These are phyloP conservation scores for Fonsecaea erecta DNA, from an alignment of 2,329 filamentous ascomycete species.

Conservation along the genomic window DNA sequence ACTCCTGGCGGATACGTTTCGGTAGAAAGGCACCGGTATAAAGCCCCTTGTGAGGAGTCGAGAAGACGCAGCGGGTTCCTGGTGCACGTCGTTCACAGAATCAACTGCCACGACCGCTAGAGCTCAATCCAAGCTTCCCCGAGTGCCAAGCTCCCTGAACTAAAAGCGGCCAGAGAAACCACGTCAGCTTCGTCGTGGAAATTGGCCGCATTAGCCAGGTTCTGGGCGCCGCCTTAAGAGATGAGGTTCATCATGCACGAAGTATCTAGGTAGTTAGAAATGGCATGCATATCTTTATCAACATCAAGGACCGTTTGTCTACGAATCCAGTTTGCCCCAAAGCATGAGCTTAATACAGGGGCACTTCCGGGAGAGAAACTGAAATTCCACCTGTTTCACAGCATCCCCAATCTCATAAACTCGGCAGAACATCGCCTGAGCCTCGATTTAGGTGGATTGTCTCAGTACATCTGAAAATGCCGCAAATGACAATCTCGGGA, in stretches of 20 bases:
- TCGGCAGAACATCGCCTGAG: not conserved
- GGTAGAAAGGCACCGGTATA: not conserved
- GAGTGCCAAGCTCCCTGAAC: not conserved
- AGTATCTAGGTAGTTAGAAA: too few relatives aligned
- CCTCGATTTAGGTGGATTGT: not conserved
- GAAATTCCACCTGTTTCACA: not conserved
- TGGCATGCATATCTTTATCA: not conserved
- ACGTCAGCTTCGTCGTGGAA: too few relatives aligned
- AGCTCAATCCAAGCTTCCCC: not conserved
- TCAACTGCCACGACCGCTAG: not conserved
- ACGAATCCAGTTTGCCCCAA: too few relatives aligned
- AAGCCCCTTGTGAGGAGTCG: not conserved
- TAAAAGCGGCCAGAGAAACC: not conserved
- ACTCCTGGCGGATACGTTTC: not conserved
- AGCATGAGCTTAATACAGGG: not conserved
- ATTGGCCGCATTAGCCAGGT: not conserved
- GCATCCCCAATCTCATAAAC: not conserved
- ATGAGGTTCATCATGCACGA: not conserved
- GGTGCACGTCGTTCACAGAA: not conserved
- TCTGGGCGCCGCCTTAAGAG: not conserved
- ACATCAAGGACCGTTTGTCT: not conserved
- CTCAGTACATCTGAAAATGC: not conserved
- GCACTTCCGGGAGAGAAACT: too few relatives aligned
- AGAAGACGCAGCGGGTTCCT: not conserved
- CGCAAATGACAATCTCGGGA: slow-evolving; percentile 19